A percentile compares a stretch with the other conserved stretches of the same genome.
Conservation (phyloP, 768 basidiomycete species). For the Sporobolomyces pararoseus region DNA sequence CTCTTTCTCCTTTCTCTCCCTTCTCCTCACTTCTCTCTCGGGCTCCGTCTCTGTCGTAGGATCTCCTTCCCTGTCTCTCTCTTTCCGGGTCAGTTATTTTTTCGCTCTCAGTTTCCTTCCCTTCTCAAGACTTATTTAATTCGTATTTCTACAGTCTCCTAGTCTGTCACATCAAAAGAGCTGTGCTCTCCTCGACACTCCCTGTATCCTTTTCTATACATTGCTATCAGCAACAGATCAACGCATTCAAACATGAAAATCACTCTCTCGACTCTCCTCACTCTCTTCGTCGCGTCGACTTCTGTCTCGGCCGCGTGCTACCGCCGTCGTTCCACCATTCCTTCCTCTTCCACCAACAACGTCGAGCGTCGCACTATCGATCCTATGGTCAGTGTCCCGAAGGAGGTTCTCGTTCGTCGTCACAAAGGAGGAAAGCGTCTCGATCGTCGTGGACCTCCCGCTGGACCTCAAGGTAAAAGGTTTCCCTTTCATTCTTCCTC, state of each 20-base stretch:
- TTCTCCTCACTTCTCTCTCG: background rate
- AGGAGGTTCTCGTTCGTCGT: background rate
- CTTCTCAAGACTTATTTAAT: too few relatives aligned
- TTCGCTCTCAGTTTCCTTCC: too few relatives aligned
- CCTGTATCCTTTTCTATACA: constrained; percentile 6
- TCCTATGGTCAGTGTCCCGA: background rate
- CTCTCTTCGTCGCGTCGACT: constrained; percentile 14
- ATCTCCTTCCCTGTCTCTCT: background rate
- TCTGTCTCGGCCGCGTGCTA: constrained; percentile 13
- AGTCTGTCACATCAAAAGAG: background rate
- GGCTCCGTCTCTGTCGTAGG: background rate
- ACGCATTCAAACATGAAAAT: constrained; percentile 8
- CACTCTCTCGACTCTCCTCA: constrained; percentile 7
- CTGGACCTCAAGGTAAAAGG: background rate
- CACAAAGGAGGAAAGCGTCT: background rate
- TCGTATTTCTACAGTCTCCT: background rate
- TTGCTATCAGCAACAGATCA: background rate
- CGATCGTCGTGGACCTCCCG: background rate
- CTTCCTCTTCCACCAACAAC: background rate
- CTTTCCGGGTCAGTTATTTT: background rate
- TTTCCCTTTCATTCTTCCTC: too few relatives aligned
- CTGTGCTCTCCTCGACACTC: constrained; percentile 4
- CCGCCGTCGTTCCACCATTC: constrained; percentile 5
- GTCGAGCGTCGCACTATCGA: background rate
- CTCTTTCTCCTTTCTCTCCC: background rate